phyloP scores from a whole-genome alignment of 805 yeast species.

The Sungouiozyma intestinalis region DNA sequence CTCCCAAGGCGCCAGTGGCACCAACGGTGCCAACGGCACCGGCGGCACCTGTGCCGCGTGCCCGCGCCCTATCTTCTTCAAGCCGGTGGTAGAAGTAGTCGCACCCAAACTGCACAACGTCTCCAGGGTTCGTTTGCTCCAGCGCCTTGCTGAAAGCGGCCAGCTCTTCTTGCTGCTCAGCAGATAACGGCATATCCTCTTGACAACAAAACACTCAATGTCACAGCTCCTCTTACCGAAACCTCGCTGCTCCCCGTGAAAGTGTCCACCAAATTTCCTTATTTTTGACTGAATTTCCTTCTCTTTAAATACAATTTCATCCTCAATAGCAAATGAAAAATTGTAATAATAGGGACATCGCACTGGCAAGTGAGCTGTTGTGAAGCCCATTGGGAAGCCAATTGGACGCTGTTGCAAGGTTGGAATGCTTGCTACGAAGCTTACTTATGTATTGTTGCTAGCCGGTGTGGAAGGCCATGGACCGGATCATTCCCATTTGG shows the following conservation, averaged over 20 bases:
- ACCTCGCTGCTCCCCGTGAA: neutral
- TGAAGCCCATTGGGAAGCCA: too few relatives aligned
- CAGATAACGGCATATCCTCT: conserved; percentile 6
- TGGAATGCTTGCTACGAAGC: conserved; percentile 1
- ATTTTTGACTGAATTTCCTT: neutral
- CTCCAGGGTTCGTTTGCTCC: conserved; percentile 46
- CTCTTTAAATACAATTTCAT: neutral
- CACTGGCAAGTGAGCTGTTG: conserved; percentile 31
- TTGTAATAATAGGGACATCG: conserved; percentile 4
- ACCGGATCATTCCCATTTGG: conserved; percentile 2
- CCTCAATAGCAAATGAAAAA: too few relatives aligned
- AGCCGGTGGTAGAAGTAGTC: conserved; percentile 56
- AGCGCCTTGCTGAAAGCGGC: conserved; percentile 52
- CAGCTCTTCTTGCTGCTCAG: conserved; percentile 36
- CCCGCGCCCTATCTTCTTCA: conserved; percentile 37
- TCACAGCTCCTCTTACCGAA: neutral
- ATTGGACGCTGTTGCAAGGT: too few relatives aligned
- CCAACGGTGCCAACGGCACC: conserved; percentile 40
- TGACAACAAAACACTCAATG: neutral
- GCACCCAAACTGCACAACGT: conserved; percentile 65
- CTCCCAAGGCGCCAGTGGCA: conserved; percentile 7
- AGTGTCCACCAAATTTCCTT: neutral
- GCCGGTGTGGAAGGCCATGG: neutral
- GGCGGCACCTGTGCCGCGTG: conserved; percentile 32
- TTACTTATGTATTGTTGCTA: neutral